A percentile compares a stretch with the other conserved stretches of the same genome.
Conservation (phyloP, 495 filamentous ascomycete genomes). For the Aspergillus sparsus region DNA sequence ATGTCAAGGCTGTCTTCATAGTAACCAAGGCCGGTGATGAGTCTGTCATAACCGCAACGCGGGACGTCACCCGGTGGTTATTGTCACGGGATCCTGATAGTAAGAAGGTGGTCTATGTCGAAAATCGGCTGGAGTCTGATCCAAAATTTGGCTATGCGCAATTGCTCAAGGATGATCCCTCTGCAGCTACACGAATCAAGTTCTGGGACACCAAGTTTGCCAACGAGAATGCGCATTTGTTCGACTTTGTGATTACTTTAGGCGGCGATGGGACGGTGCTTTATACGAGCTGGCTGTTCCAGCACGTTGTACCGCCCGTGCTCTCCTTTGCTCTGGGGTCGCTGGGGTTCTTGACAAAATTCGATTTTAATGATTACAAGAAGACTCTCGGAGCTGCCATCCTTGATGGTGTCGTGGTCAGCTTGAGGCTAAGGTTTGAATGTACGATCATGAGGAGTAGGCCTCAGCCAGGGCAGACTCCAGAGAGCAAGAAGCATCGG, state of each 20-base stretch:
- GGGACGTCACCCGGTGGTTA: conserved; percentile 81
- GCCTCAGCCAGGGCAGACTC: conserved; percentile 31
- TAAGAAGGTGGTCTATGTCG: conserved; percentile 74
- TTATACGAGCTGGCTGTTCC: conserved; percentile 95
- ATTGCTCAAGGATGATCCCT: conserved; percentile 58
- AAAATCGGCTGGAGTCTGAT: conserved; percentile 69
- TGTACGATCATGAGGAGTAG: conserved; percentile 90
- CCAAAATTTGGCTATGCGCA: conserved; percentile 68
- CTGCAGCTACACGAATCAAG: conserved; percentile 60
- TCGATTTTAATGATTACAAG: conserved; percentile 77
- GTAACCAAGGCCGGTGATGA: conserved; percentile 88
- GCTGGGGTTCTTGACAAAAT: conserved; percentile 93
- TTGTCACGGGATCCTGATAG: conserved; percentile 70
- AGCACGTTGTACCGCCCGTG: conserved; percentile 92
- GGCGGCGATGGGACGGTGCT: conserved; percentile 97
- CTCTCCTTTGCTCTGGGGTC: conserved; percentile 90
- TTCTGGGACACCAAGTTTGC: conserved; percentile 86
- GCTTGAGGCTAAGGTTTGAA: conserved; percentile 84
- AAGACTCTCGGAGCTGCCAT: conserved; percentile 72
- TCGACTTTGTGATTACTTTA: conserved; percentile 91
- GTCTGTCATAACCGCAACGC: conserved; percentile 73
- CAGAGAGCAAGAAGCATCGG: conserved; percentile 34
- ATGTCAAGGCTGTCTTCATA: conserved; percentile 79
- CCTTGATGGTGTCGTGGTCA: conserved; percentile 83
- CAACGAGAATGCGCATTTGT: conserved; percentile 72